phyloP scores from a whole-genome alignment of 176 grass and related monocot genomes.

The Triticum urartu region DNA sequence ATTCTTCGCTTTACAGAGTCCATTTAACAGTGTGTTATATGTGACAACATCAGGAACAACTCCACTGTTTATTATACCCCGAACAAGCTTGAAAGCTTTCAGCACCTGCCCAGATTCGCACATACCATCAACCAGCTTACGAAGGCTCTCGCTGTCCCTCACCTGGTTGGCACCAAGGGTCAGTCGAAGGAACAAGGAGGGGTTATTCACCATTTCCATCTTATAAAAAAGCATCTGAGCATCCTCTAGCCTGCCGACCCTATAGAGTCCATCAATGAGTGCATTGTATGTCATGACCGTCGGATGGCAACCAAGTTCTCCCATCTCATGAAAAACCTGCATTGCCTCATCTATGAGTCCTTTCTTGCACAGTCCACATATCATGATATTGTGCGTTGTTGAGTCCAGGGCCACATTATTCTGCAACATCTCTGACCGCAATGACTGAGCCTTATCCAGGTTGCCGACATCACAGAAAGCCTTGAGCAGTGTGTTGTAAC shows the following conservation, averaged over 20 bases:
- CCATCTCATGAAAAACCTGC: slow-evolving; percentile 84
- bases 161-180: slow-evolving; percentile 70
- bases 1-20: slow-evolving; percentile 69
- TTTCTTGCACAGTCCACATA: slow-evolving; percentile 75
- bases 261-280: slow-evolving; percentile 70
- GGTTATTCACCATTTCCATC: slow-evolving; percentile 95
- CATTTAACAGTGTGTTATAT: slow-evolving; percentile 82
- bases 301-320: slow-evolving; percentile 55
- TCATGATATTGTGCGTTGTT: slow-evolving; percentile 71
- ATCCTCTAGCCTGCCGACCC: slow-evolving; percentile 59
- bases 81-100: slow-evolving; percentile 89
- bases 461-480: slow-evolving; percentile 54
- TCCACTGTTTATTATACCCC: slow-evolving; percentile 71
- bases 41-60: slow-evolving; percentile 85
- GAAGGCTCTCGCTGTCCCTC: slow-evolving; percentile 56
- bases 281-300: slow-evolving; percentile 77
- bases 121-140: slow-evolving; percentile 57
- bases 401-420: slow-evolving; percentile 49
- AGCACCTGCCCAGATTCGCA: slow-evolving; percentile 82
- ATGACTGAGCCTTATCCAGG: slow-evolving; percentile 61
- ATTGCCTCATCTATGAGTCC: slow-evolving; percentile 67
- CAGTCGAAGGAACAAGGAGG: slow-evolving; percentile 75
- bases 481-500: slow-evolving; percentile 84
- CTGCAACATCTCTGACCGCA: slow-evolving; percentile 64
- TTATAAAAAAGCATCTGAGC: slow-evolving; percentile 75